phyloP scores from a whole-genome alignment of 495 filamentous ascomycete genomes.

The Glonium stellatum region DNA sequence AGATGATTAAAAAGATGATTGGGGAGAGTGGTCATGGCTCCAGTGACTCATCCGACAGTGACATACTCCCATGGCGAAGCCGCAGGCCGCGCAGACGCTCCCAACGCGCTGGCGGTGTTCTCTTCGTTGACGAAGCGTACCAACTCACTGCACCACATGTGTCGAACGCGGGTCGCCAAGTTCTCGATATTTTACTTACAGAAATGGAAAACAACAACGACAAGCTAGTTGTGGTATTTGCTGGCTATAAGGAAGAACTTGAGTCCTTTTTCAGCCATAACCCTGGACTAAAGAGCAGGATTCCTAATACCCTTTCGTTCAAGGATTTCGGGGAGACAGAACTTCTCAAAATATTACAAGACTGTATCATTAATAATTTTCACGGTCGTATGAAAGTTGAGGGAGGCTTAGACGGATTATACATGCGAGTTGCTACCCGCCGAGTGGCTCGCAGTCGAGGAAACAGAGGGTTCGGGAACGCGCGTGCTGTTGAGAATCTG shows the following conservation, averaged over 20 bases:
- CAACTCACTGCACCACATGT: constrained; percentile 46
- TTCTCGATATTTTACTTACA: constrained; percentile 64
- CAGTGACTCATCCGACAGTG: too few relatives aligned
- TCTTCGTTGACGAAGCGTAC: constrained; percentile 70
- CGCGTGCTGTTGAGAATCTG: constrained; percentile 56
- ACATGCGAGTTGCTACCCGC: constrained; percentile 53
- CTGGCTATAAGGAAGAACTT: constrained; percentile 70
- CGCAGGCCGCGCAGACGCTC: constrained; percentile 47
- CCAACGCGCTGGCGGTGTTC: constrained; percentile 55
- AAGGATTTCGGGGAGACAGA: constrained; percentile 61
- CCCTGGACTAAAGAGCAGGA: constrained; percentile 60
- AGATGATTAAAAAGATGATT: too few relatives aligned
- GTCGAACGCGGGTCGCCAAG: constrained; percentile 45
- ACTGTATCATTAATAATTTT: constrained; percentile 44
- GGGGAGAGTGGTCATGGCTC: too few relatives aligned
- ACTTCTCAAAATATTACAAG: constrained; percentile 47
- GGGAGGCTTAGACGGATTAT: constrained; percentile 52
- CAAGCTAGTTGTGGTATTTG: constrained; percentile 66
- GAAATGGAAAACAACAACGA: constrained; percentile 67
- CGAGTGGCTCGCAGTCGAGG: constrained; percentile 55
- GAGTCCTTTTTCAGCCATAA: constrained; percentile 72
- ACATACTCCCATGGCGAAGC: constrained; percentile 44
- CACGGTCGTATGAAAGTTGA: constrained; percentile 50
- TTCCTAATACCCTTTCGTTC: constrained; percentile 59
- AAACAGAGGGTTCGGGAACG: constrained; percentile 63